Evolutionary conservation across 163 green algal genomes (phyloP).

Genomic region (Scenedesmus sp.): DNA sequence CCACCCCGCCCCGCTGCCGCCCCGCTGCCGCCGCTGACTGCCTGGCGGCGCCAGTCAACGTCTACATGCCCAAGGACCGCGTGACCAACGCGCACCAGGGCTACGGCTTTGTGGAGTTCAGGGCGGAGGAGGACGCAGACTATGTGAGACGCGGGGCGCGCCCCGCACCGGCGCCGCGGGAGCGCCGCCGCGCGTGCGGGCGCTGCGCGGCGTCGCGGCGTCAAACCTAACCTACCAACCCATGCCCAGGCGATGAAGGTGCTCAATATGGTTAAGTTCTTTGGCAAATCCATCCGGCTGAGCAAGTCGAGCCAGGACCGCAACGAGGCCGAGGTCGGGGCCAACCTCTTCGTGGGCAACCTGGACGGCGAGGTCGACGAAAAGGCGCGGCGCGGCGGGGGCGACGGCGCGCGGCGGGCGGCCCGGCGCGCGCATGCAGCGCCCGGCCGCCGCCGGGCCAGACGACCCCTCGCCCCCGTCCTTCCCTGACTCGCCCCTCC

Average conservation of each 20-base stretch:
- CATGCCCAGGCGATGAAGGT: slow-evolving; percentile 96
- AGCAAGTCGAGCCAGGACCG: slow-evolving; percentile 90
- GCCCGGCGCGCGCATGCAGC: too few relatives aligned
- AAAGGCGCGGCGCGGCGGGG: too few relatives aligned
- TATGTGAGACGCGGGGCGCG: slow-evolving; percentile 87
- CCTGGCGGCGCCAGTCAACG: slow-evolving; percentile 81
- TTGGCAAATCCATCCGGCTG: slow-evolving; percentile 95
- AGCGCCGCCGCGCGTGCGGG: too few relatives aligned
- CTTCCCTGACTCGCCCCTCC: too few relatives aligned
- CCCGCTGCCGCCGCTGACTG: background rate
- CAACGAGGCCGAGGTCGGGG: slow-evolving; percentile 87
- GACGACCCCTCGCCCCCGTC: too few relatives aligned
- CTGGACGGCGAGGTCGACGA: slow-evolving; percentile 98
- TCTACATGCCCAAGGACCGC: slow-evolving; percentile 98
- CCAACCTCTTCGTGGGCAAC: slow-evolving; percentile 99
- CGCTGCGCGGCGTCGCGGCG: background rate
- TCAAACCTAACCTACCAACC: too few relatives aligned
- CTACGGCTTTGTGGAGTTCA: slow-evolving; percentile 99
- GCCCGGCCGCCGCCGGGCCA: too few relatives aligned
- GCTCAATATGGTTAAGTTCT: slow-evolving; percentile 99
- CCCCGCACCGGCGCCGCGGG: background rate
- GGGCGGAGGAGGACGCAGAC: slow-evolving; percentile 93
- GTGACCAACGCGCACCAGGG: slow-evolving; percentile 96
- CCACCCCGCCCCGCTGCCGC: background rate
- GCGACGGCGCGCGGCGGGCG: too few relatives aligned